These are phyloP conservation scores for Nitzschia sp. DNA, from an alignment of 108 stramenopile genomes.

Conservation along the genomic window DNA sequence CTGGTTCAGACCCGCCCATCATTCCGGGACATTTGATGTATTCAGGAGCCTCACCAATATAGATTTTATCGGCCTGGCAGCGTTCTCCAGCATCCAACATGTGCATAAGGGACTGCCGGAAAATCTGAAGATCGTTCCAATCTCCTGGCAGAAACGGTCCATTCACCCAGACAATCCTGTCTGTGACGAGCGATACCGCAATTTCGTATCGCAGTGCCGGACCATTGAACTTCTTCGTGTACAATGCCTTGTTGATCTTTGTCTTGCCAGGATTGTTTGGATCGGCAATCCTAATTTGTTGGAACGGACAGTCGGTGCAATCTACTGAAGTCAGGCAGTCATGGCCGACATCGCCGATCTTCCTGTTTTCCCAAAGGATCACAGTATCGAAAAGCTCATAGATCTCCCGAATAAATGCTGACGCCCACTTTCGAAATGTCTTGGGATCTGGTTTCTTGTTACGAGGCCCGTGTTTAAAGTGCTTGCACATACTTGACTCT, in stretches of 20 bases:
- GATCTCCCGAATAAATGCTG: too few species aligned
- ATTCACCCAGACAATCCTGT: conserved; percentile 32
- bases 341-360: neutral
- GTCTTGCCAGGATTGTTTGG: neutral
- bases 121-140: conserved; percentile 27
- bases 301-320: neutral
- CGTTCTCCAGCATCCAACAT: conserved; percentile 23
- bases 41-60: conserved; percentile 9
- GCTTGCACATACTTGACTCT: too few species aligned
- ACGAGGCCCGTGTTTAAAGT: too few species aligned
- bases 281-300: neutral
- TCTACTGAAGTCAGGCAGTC: conserved; percentile 8
- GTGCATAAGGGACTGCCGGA: conserved; percentile 7
- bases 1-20: too few species aligned
- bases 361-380: neutral
- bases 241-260: neutral
- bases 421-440: too few species aligned
- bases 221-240: conserved; percentile 29
- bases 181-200: conserved; percentile 27
- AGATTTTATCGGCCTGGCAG: conserved; percentile 31
- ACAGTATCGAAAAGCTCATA: too few species aligned
- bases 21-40: neutral
- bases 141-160: conserved; percentile 31
- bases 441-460: too few species aligned
- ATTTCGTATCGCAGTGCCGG: conserved; percentile 37